phyloP scores from a whole-genome alignment of 352 stramenopile genomes.

The Phytophthora sp. region DNA sequence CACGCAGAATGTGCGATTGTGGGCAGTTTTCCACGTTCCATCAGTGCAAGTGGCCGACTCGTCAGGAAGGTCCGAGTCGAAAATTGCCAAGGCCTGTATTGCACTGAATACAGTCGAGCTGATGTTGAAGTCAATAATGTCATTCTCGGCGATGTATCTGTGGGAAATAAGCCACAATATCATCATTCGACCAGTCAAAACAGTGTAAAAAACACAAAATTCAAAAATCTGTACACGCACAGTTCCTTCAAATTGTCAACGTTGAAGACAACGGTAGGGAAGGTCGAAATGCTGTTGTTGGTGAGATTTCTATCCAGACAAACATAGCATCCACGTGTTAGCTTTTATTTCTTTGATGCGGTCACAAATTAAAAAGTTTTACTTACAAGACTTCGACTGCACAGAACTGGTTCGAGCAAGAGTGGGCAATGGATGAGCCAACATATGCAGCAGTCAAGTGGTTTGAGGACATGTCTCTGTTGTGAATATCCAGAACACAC shows the following conservation, averaged over 20 bases:
- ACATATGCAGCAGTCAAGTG: conserved; percentile 44
- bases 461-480: conserved; percentile 54
- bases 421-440: conserved; percentile 29
- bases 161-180: conserved; percentile 21
- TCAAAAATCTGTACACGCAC: conserved; percentile 11
- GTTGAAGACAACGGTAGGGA: conserved; percentile 44
- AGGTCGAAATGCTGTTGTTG: conserved; percentile 40
- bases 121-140: conserved; percentile 49
- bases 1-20: conserved; percentile 34
- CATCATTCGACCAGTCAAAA: background rate
- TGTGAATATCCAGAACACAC: background rate
- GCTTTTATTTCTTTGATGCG: background rate
- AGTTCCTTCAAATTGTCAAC: conserved; percentile 39
- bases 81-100: conserved; percentile 36
- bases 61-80: conserved; percentile 36
- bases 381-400: conserved; percentile 42
- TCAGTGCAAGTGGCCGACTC: conserved; percentile 30
- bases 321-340: background rate
- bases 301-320: conserved; percentile 48
- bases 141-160: conserved; percentile 39
- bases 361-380: background rate
- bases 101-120: conserved; percentile 34
- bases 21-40: conserved; percentile 42
- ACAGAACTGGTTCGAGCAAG: conserved; percentile 39
- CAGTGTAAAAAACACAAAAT: background rate